Evolutionary conservation across 2,329 filamentous ascomycete genomes (phyloP).

Genomic region (Venturia oleaginea): DNA sequence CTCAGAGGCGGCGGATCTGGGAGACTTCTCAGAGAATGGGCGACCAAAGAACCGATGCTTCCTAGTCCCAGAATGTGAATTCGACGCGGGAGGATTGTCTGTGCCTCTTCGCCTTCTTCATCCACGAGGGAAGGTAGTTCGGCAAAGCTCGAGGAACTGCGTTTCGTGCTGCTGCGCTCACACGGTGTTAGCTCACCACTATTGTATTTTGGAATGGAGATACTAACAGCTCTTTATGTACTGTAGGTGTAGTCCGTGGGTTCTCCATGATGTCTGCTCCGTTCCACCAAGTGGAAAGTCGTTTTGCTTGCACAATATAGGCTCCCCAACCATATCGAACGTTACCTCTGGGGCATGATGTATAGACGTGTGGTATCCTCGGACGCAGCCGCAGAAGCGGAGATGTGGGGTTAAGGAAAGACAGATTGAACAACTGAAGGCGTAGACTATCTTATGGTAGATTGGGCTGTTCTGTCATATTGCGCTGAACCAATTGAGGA

Average conservation of each 20-base stretch:
- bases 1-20: conserved; percentile 62
- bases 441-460: neutral
- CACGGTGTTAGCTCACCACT: conserved; percentile 15
- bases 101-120: neutral
- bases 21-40: conserved; percentile 57
- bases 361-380: conserved; percentile 32
- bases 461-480: neutral
- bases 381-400: conserved; percentile 37
- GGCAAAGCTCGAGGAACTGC: neutral
- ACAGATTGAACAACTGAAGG: conserved; percentile 30
- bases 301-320: conserved; percentile 21
- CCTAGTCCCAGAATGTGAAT: conserved; percentile 75
- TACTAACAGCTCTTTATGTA: neutral
- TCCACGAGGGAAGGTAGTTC: neutral
- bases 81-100: conserved; percentile 21
- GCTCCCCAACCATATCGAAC: conserved; percentile 35
- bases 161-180: neutral
- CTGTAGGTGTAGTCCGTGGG: neutral
- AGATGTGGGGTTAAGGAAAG: conserved; percentile 29
- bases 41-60: conserved; percentile 72
- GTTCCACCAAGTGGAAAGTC: neutral
- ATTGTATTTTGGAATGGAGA: neutral
- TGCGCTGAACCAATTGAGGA: neutral
- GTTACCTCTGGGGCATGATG: conserved; percentile 35
- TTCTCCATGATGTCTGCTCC: neutral